phyloP scores from a whole-genome alignment of 306 rosid species.

The Arachis stenosperma region DNA sequence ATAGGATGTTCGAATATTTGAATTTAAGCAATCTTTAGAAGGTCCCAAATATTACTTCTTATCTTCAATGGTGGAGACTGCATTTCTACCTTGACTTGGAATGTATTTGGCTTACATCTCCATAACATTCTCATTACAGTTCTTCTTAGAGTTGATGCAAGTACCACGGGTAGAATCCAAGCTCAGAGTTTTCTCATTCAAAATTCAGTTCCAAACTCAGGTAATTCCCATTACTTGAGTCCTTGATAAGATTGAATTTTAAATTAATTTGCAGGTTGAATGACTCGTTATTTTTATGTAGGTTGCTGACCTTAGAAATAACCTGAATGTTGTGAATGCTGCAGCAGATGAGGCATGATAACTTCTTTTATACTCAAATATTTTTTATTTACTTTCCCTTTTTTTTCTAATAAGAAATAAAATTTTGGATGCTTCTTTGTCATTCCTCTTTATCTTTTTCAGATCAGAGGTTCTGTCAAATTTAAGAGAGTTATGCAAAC shows the following conservation, averaged over 20 bases:
- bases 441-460: constrained; percentile 43
- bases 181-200: constrained; percentile 86
- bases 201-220: constrained; percentile 85
- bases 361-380: constrained; percentile 37
- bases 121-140: constrained; percentile 56
- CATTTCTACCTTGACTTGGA: constrained; percentile 35
- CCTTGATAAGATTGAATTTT: constrained; percentile 28
- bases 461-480: constrained; percentile 81
- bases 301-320: constrained; percentile 80
- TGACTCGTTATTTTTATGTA: constrained; percentile 48
- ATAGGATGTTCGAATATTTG: constrained; percentile 23
- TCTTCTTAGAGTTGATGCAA: constrained; percentile 74
- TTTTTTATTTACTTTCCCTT: constrained; percentile 29
- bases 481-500: constrained; percentile 97
- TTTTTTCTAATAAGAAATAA: constrained; percentile 8
- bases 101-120: constrained; percentile 25
- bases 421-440: constrained; percentile 27
- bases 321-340: constrained; percentile 69
- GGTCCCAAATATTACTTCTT: constrained; percentile 15
- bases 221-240: constrained; percentile 43
- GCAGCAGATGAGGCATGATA: constrained; percentile 81
- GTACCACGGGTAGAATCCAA: constrained; percentile 91
- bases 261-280: constrained; percentile 31
- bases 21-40: constrained; percentile 23
- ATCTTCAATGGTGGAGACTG: constrained; percentile 36